phyloP scores from a whole-genome alignment of 2,329 filamentous ascomycete species.

The Chrysoporthe cubensis region DNA sequence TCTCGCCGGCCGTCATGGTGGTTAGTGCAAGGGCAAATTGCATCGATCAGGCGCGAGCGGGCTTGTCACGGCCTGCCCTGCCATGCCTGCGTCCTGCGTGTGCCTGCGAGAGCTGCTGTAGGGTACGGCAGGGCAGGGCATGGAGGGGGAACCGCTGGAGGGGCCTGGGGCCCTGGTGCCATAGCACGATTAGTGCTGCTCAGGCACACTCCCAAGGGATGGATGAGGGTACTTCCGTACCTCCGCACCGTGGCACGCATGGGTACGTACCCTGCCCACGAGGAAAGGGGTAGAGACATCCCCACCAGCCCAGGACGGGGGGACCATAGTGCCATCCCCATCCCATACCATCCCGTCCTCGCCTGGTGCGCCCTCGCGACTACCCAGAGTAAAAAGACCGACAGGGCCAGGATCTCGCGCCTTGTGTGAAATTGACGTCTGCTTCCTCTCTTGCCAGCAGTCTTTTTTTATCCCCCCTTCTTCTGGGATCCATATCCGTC shows the following conservation, averaged over 20 bases:
- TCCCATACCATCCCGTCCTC: neutral
- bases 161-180: neutral
- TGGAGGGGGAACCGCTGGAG: too few species aligned
- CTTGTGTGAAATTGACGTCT: constrained; percentile 20
- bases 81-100: too few species aligned
- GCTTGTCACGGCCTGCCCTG: neutral
- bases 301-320: neutral
- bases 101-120: too few species aligned
- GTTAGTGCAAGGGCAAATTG: neutral
- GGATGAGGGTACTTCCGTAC: neutral
- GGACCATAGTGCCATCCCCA: neutral
- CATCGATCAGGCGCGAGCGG: neutral
- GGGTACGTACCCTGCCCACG: constrained; percentile 12
- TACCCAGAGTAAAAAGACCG: constrained; percentile 3
- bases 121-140: too few species aligned
- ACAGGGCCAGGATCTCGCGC: constrained; percentile 10
- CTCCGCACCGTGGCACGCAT: neutral
- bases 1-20: neutral
- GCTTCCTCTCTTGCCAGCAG: neutral
- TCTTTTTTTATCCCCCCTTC: constrained; percentile 16
- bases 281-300: constrained; percentile 11
- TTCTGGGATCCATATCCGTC: constrained; percentile 1
- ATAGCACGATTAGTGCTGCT: neutral
- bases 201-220: neutral
- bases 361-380: neutral